Evolutionary conservation across 202 grass and related monocot species (phyloP), one percentile per base, ranked within the genome.

Genomic region (Hordeum pubiflorum): DNA sequence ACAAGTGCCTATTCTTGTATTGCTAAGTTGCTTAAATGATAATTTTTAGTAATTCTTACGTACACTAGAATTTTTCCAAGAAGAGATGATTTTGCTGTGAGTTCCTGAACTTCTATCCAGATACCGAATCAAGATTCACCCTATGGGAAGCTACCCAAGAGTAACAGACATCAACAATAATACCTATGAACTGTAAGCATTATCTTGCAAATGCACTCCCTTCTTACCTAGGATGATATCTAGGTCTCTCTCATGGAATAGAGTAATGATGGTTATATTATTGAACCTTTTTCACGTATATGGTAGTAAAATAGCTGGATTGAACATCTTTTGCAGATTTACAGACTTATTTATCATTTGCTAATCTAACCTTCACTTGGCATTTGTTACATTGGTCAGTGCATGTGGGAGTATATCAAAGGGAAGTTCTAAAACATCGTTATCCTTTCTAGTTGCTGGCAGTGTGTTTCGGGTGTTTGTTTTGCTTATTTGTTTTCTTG

Each of bases 61-160:
- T 64, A 75, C 17, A 22, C 37, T 39, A 27, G 3, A 58, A 34
- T 27, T 80, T 0, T 20, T 76, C 9, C 63, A 36, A 69, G 38
- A 48, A 17, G 15, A 50, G 27, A 73, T 50, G 27, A 83, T 72
- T 77, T 56, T 58, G 14, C 74, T 72, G 20, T 50, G 13, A 78
- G 33, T 74, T 73, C 69, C 69, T 68, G 12, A 81, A 72, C 9
- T 81, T 24, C 2, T 37, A 36, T 74, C 34, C 74, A 99, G 96
- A 79, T 96, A 96, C 62, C 91, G 91, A 43, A 99, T 99, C 63
- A 96, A 99, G 89, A 93, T 99, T 84, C 87, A 87, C 34, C 96
- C 96, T 20, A 96, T 96, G 96, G 96, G 96, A 89, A 99, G 92
- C 66, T 99, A 99, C 74, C 92, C 96, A 34, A 90, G 87, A 81